phyloP scores from a whole-genome alignment of 495 filamentous ascomycete genomes.

The Parmelia sp. region DNA sequence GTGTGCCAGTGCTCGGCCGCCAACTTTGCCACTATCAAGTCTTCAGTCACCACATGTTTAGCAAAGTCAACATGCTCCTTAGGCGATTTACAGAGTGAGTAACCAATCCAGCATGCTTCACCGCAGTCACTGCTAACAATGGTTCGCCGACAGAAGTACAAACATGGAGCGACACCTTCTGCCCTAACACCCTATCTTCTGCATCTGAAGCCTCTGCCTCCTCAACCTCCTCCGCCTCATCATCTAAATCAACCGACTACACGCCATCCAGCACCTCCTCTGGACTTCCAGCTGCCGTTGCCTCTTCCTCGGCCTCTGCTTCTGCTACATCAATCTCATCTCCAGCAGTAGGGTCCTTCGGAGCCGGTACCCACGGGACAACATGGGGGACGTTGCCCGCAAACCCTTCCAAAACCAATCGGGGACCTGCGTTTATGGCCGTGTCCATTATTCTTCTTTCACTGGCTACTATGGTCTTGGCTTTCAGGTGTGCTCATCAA shows the following conservation, averaged over 20 bases:
- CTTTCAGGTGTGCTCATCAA: slow-evolving; percentile 11
- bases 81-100: slow-evolving; percentile 14
- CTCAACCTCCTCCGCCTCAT: background rate
- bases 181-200: slow-evolving; percentile 17
- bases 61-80: slow-evolving; percentile 18
- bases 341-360: slow-evolving; percentile 2
- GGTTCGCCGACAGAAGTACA: slow-evolving; percentile 10
- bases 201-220: slow-evolving; percentile 10
- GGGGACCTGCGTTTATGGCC: slow-evolving; percentile 22
- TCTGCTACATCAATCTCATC: background rate
- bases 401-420: slow-evolving; percentile 6
- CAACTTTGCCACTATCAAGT: slow-evolving; percentile 13
- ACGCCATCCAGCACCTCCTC: background rate
- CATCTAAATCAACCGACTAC: slow-evolving; percentile 5
- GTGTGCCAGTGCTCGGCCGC: slow-evolving; percentile 18
- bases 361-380: slow-evolving; percentile 19
- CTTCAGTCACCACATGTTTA: slow-evolving; percentile 18
- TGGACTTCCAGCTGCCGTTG: background rate
- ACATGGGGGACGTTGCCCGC: slow-evolving; percentile 11
- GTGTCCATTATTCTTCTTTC: slow-evolving; percentile 21
- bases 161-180: slow-evolving; percentile 17
- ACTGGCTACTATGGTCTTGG: slow-evolving; percentile 18
- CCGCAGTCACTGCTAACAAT: slow-evolving; percentile 2
- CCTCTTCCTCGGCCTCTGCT: background rate
- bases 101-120: background rate